Percentiles rank a stretch among this genome's conserved stretches.
Conservation (phyloP, 2,329 filamentous ascomycete genomes). For the Didymellaceae sp. region DNA sequence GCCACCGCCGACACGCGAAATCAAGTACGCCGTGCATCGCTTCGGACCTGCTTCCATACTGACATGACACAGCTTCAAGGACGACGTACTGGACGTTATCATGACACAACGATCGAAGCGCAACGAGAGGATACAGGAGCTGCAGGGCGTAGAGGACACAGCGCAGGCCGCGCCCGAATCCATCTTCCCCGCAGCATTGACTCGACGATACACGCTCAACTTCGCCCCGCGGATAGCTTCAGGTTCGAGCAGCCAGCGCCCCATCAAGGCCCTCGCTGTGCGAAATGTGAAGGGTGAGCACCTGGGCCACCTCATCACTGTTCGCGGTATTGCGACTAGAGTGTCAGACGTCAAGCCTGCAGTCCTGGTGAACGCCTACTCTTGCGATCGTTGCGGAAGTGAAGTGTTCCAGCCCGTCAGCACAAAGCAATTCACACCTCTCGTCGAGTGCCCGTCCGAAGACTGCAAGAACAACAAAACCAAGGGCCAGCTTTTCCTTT, state of each 20-base stretch:
- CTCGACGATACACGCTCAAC: conserved; percentile 90
- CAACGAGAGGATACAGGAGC: conserved; percentile 73
- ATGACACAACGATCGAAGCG: conserved; percentile 89
- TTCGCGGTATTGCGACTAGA: conserved; percentile 90
- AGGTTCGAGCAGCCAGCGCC: conserved; percentile 66
- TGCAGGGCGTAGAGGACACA: conserved; percentile 53
- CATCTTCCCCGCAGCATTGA: conserved; percentile 90
- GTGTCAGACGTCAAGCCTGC: conserved; percentile 98
- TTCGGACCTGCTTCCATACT: conserved; percentile 11
- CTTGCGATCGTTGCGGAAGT: conserved; percentile 93
- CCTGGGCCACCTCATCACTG: conserved; percentile 89
- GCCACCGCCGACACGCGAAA: conserved; percentile 77
- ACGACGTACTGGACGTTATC: conserved; percentile 95
- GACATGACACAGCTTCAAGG: conserved; percentile 76
- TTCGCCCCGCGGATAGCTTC: conserved; percentile 89
- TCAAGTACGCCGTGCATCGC: conserved; percentile 64
- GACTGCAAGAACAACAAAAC: conserved; percentile 90
- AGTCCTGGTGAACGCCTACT: conserved; percentile 97
- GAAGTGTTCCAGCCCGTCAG: conserved; percentile 97
- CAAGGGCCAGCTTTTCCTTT: conserved; percentile 91
- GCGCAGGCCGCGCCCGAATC: conserved; percentile 71
- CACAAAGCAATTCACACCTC: conserved; percentile 86
- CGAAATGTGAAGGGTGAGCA: conserved; percentile 92
- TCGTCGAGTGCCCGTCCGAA: conserved; percentile 85
- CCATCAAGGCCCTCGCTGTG: conserved; percentile 77